Evolutionary conservation across 2,329 filamentous ascomycete species (phyloP).

Genomic region (Blastomyces parvus): DNA sequence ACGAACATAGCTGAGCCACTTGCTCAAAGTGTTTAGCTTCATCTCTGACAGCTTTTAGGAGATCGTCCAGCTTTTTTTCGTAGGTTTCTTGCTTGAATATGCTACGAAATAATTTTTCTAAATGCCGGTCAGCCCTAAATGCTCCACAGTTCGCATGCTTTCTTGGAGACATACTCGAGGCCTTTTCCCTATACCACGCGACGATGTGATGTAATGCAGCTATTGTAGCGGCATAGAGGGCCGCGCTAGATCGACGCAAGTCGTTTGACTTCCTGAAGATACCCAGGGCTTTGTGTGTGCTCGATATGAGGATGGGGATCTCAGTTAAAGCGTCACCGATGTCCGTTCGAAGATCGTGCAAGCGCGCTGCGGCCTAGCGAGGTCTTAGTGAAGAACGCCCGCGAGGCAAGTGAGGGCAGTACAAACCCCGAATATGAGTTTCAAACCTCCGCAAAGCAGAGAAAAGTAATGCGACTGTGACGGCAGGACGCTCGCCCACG

Average conservation of each 20-base stretch:
- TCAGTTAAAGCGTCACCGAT: slow-evolving; percentile 2
- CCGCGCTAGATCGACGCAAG: slow-evolving; percentile 3
- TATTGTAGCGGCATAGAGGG: slow-evolving; percentile 5
- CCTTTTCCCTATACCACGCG: slow-evolving; percentile 2
- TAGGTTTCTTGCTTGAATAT: slow-evolving; percentile 3
- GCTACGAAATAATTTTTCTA: neutral
- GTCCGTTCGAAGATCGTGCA: slow-evolving; percentile 5
- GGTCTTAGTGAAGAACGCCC: neutral
- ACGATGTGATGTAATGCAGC: slow-evolving; percentile 2
- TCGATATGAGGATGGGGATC: neutral
- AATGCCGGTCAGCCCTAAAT: neutral
- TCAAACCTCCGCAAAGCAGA: neutral
- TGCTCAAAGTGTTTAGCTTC: neutral
- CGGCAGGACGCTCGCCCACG: neutral
- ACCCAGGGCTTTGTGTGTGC: slow-evolving; percentile 1
- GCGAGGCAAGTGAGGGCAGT: neutral
- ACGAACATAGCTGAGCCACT: slow-evolving; percentile 3
- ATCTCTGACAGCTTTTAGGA: neutral
- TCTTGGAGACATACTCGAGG: neutral
- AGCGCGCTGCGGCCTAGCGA: neutral
- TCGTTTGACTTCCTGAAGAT: slow-evolving; percentile 2
- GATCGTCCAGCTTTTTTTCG: neutral
- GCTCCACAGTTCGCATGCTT: neutral
- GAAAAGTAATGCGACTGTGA: slow-evolving; percentile 5
- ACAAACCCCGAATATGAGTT: slow-evolving; percentile 5